Conservation (phyloP, 2,329 filamentous ascomycete genomes). For the Fusarium albidum region DNA sequence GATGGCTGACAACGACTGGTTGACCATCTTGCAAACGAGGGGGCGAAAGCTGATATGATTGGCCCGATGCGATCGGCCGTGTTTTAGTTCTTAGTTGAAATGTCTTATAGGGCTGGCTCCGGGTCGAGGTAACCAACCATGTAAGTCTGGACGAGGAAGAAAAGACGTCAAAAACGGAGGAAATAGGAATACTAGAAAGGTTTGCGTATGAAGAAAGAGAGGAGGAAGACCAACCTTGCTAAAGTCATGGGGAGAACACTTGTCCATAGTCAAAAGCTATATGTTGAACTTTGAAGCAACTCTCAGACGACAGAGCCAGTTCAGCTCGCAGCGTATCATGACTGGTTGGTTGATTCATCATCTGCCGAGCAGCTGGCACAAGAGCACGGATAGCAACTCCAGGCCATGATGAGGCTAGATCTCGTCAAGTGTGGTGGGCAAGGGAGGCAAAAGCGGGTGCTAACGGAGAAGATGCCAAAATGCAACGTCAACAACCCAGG, state of each 20-base stretch:
- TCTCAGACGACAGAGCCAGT: neutral
- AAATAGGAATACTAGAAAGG: neutral
- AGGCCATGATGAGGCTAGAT: neutral
- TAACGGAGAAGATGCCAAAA: neutral
- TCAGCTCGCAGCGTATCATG: neutral
- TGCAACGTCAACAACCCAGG: neutral
- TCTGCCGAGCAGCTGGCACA: neutral
- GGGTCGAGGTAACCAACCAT: neutral
- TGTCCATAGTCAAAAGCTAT: neutral
- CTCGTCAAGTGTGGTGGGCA: neutral
- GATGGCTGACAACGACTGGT: slow-evolving; percentile 4
- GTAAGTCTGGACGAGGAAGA: neutral
- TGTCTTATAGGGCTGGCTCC: slow-evolving; percentile 7
- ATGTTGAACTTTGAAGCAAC: slow-evolving; percentile 1
- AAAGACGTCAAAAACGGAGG: neutral
- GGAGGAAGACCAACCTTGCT: neutral
- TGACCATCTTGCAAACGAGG: slow-evolving; percentile 3
- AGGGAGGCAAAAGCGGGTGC: neutral
- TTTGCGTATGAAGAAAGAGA: too few relatives aligned
- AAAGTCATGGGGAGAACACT: neutral
- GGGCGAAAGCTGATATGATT: neutral
- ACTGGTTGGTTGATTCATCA: neutral
- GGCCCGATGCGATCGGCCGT: slow-evolving; percentile 16
- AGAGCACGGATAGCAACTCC: neutral
- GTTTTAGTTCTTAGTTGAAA: slow-evolving; percentile 9